A percentile compares a stretch with the other conserved stretches of the same genome.
Conservation (phyloP, 1,284 basidiomycete species). For the Cutaneotrichosporon cavernicola region DNA sequence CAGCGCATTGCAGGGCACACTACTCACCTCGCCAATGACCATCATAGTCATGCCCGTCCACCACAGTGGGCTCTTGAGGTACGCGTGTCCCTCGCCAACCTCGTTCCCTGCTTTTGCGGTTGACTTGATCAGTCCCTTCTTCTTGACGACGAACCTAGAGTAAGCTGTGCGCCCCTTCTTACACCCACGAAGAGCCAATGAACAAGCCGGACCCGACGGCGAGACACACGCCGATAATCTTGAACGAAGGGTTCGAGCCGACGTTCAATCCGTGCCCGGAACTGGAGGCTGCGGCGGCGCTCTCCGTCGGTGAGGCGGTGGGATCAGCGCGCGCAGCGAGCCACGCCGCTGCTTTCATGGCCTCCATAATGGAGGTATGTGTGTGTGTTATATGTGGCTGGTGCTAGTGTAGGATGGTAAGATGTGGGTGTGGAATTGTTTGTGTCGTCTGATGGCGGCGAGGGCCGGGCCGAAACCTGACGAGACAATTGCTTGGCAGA, state of each 20-base stretch:
- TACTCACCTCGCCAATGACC: constrained; percentile 41
- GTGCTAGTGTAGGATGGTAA: not conserved
- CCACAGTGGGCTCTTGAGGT: constrained; percentile 80
- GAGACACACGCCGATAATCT: constrained; percentile 65
- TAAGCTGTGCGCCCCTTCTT: constrained; percentile 5
- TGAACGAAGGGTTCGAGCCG: constrained; percentile 43
- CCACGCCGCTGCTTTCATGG: not conserved
- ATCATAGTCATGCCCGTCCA: constrained; percentile 62
- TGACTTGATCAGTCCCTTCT: constrained; percentile 69
- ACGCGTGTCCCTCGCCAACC: constrained; percentile 89
- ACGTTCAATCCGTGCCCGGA: constrained; percentile 3
- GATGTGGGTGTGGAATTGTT: not conserved
- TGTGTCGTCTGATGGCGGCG: not conserved
- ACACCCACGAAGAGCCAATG: constrained; percentile 77
- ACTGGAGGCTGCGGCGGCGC: not conserved
- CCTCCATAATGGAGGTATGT: not conserved
- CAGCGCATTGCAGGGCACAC: too few species aligned
- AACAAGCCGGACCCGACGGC: constrained; percentile 81
- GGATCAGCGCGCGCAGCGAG: constrained; percentile 5
- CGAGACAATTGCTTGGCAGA: not conserved
- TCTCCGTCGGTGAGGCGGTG: constrained; percentile 4
- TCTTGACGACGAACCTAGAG: constrained; percentile 69
- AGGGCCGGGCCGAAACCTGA: not conserved
- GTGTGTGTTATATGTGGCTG: not conserved
- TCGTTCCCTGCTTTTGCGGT: constrained; percentile 59